Evolutionary conservation across 257 asterid genomes (phyloP).

Genomic region (Schizonepeta tenuifolia): DNA sequence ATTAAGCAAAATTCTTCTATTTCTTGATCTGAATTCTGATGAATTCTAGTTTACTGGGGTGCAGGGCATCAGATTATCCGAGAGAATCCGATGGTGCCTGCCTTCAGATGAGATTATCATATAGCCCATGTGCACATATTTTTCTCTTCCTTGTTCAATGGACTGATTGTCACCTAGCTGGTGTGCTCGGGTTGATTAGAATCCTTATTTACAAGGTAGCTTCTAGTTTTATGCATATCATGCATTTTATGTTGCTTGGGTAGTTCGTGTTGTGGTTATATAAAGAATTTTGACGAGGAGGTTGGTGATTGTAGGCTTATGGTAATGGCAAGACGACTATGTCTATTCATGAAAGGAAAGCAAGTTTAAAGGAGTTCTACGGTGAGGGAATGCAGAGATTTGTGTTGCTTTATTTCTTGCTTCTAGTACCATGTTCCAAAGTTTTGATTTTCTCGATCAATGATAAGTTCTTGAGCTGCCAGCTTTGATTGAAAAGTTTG

Average conservation of each 20-base stretch:
- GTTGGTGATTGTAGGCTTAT: slow-evolving; percentile 61
- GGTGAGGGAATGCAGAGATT: slow-evolving; percentile 53
- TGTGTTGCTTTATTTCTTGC: background rate
- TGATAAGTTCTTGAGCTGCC: background rate
- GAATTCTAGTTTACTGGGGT: slow-evolving; percentile 28
- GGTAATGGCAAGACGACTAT: slow-evolving; percentile 84
- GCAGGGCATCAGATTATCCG: slow-evolving; percentile 86
- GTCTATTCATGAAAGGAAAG: slow-evolving; percentile 79
- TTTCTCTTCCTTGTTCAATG: slow-evolving; percentile 88
- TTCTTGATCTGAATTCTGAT: slow-evolving; percentile 1
- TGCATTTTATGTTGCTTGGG: background rate
- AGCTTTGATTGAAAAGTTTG: background rate
- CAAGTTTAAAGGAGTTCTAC: slow-evolving; percentile 77
- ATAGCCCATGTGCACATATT: slow-evolving; percentile 86
- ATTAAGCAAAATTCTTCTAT: background rate
- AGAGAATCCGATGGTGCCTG: slow-evolving; percentile 74
- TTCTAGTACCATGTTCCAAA: background rate
- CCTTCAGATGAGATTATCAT: slow-evolving; percentile 96
- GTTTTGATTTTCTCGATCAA: background rate
- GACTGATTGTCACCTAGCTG: slow-evolving; percentile 91
- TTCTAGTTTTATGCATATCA: background rate
- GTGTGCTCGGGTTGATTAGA: slow-evolving; percentile 84
- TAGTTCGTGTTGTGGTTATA: background rate
- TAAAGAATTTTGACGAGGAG: slow-evolving; percentile 30
- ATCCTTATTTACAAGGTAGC: slow-evolving; percentile 82